These are phyloP conservation scores for Eucalyptus brandiana DNA, from an alignment of 345 rosid genomes.

Conservation along the genomic window DNA sequence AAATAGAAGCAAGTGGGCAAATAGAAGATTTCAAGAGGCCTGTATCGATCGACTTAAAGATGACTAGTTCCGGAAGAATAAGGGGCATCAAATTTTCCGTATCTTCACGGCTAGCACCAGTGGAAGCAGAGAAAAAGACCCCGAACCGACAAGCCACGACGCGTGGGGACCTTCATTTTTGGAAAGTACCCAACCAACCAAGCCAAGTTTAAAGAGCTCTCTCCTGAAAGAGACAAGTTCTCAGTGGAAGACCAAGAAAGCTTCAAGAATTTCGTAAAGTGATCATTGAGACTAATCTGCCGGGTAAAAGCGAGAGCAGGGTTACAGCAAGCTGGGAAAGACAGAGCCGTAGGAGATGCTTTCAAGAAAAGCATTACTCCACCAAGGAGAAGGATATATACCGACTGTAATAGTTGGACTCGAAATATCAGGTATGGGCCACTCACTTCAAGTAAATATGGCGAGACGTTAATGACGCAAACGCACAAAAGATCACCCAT, in stretches of 20 bases:
- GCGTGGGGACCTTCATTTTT: background rate
- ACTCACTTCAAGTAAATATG: background rate
- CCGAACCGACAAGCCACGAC: background rate
- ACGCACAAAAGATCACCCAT: background rate
- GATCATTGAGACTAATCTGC: background rate
- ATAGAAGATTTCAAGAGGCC: too few species aligned
- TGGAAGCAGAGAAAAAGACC: background rate
- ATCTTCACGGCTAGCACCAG: background rate
- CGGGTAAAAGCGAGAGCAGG: background rate
- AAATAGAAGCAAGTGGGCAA: too few species aligned
- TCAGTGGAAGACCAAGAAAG: background rate
- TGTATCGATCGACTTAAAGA: too few species aligned
- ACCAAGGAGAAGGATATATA: background rate
- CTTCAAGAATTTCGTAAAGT: background rate
- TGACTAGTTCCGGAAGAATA: too few species aligned
- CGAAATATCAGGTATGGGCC: background rate
- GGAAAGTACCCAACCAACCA: background rate
- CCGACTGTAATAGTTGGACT: background rate
- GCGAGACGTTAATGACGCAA: background rate
- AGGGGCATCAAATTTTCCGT: background rate
- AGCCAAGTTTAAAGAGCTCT: background rate
- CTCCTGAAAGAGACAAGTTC: background rate
- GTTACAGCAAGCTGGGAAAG: background rate
- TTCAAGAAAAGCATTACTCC: background rate
- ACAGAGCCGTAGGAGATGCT: background rate